A percentile compares a stretch with the other conserved stretches of the same genome.
Evolutionary conservation across 768 basidiomycete genomes (phyloP).

Genomic region (Lactifluus subvellereus): DNA sequence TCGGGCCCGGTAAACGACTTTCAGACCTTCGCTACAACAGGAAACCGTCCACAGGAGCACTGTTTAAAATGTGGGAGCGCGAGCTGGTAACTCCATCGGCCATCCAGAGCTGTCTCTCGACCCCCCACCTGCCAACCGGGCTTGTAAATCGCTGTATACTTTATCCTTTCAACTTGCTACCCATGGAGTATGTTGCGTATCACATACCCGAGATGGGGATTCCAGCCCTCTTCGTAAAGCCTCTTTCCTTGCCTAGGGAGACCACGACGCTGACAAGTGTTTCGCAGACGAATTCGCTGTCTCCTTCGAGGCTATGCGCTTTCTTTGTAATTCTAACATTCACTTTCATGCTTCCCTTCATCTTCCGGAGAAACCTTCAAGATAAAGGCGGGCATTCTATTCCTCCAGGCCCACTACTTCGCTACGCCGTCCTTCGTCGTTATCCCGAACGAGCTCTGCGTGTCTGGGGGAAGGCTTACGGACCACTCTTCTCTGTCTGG

Average conservation of each 20-base stretch:
- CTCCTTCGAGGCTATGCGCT: neutral
- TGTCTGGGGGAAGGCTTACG: constrained; percentile 40
- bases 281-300: neutral
- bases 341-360: constrained; percentile 18
- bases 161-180: neutral
- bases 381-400: constrained; percentile 27
- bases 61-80: neutral
- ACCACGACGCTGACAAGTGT: neutral
- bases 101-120: neutral
- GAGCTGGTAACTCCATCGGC: neutral
- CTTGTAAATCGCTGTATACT: constrained; percentile 10
- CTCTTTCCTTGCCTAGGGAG: neutral
- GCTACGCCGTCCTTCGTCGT: constrained; percentile 36
- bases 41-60: neutral
- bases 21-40: neutral
- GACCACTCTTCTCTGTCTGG: constrained; percentile 41
- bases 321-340: constrained; percentile 1
- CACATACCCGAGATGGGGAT: neutral
- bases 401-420: constrained; percentile 27
- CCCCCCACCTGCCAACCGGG: neutral
- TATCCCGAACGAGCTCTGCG: constrained; percentile 42
- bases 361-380: constrained; percentile 23
- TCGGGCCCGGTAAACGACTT: constrained; percentile 3
- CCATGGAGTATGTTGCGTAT: constrained; percentile 6
- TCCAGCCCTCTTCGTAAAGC: neutral